A percentile compares a stretch with the other conserved stretches of the same genome.
Conservation (phyloP, 345 rosid species). For the Hibiscus tridactylites region DNA sequence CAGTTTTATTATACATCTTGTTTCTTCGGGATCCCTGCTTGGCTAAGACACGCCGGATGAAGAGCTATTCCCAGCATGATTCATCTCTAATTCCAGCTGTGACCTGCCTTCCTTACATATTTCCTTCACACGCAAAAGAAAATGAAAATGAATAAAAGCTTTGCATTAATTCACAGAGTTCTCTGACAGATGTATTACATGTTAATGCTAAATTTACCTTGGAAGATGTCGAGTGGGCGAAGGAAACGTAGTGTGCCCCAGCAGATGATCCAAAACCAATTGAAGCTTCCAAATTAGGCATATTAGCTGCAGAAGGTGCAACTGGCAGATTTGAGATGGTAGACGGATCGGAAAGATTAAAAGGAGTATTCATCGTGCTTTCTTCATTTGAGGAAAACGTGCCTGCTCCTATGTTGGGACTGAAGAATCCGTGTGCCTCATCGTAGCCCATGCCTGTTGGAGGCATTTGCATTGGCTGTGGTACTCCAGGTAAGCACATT, state of each 20-base stretch:
- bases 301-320: constrained; percentile 20
- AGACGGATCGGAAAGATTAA: constrained; percentile 23
- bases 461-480: constrained; percentile 35
- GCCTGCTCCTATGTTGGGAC: constrained; percentile 20
- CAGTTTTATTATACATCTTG: constrained; percentile 9
- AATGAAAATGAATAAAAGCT: constrained; percentile 5
- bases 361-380: constrained; percentile 17
- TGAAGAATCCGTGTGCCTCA: constrained; percentile 31
- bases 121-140: constrained; percentile 24
- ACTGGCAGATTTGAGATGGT: constrained; percentile 24
- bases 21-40: constrained; percentile 4
- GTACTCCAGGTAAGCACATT: constrained; percentile 40
- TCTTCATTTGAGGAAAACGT: constrained; percentile 32
- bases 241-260: constrained; percentile 30
- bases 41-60: constrained; percentile 34
- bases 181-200: background rate
- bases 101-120: constrained; percentile 26
- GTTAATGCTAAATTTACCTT: constrained; percentile 28
- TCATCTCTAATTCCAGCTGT: constrained; percentile 23
- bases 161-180: background rate
- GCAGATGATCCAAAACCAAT: constrained; percentile 29
- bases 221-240: constrained; percentile 24
- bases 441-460: constrained; percentile 31
- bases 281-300: constrained; percentile 20
- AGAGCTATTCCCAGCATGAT: constrained; percentile 26